Percentiles rank a stretch among this genome's conserved stretches.
phyloP scores from a whole-genome alignment of 1,284 basidiomycete species.

The Peniophora sp. region DNA sequence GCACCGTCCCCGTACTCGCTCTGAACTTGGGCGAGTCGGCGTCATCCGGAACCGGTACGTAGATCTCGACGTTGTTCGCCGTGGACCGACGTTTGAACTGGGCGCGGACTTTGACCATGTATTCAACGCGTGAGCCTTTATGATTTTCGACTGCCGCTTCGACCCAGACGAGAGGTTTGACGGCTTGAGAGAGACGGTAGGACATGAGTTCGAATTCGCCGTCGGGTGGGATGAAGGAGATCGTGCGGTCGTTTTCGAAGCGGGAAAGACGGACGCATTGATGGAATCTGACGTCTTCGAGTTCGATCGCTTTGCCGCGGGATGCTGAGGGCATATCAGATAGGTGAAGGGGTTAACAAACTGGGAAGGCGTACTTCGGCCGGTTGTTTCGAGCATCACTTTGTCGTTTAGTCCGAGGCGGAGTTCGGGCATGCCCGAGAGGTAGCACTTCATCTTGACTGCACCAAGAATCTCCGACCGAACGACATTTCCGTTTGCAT shows the following conservation, averaged over 20 bases:
- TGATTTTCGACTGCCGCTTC: slow-evolving; percentile 96
- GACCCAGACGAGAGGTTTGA: slow-evolving; percentile 98
- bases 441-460: slow-evolving; percentile 99
- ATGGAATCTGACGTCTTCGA: slow-evolving; percentile 99
- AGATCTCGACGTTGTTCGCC: slow-evolving; percentile 98
- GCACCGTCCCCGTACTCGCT: slow-evolving; percentile 83
- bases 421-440: slow-evolving; percentile 98
- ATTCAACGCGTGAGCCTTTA: slow-evolving; percentile 90
- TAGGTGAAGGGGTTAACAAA: neutral
- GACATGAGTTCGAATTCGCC: slow-evolving; percentile 99
- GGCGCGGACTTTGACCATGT: slow-evolving; percentile 96
- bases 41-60: slow-evolving; percentile 96
- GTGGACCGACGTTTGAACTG: slow-evolving; percentile 97
- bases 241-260: slow-evolving; percentile 98
- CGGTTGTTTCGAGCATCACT: slow-evolving; percentile 98
- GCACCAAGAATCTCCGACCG: slow-evolving; percentile 96
- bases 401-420: slow-evolving; percentile 97
- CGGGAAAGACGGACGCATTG: slow-evolving; percentile 99
- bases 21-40: slow-evolving; percentile 97
- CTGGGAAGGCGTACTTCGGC: slow-evolving; percentile 64
- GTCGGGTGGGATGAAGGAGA: slow-evolving; percentile 98
- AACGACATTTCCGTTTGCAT: slow-evolving; percentile 95
- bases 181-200: slow-evolving; percentile 91
- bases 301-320: slow-evolving; percentile 96
- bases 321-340: slow-evolving; percentile 49